Base-by-base conservation (phyloP, 1,284 basidiomycete genomes). In the Takashimella koratensis region DNA sequence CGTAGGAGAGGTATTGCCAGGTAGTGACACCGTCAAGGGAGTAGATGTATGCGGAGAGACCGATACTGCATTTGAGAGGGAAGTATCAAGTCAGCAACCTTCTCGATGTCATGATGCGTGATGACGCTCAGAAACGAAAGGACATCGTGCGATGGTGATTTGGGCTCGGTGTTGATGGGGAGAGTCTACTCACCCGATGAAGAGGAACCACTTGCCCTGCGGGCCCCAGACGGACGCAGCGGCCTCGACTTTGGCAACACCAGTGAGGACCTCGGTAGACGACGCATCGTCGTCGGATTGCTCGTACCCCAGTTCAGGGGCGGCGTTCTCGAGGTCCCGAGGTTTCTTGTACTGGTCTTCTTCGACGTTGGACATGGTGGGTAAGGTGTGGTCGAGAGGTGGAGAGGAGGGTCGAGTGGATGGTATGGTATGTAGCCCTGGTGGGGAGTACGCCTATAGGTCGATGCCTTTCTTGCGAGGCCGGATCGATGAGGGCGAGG, bases 31-130 rank as follows among this genome's bases (percentile, higher is more conserved):
- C 79, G 60, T 88, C 87, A 13, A 89, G 78, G 0, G 86, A 86
- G 71, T 88, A 89, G 59, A 87, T 84, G 71, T 88, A 89, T 2
- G 85, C 81, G 0, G 85, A 84, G 3, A 88, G 79, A 24, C 79
- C 85, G 53, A 88, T 76, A 47, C 85, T 86, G 45, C 2, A 6
- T 22, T 42, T 20, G 20, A 43, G n/a, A 24, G 5, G n/a, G 24
- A 39, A 1, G 16, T 43, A n/a, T 8, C 16, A 21, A n/a, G 13
- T 43, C 10, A n/a, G 30, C 8, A 8, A 8, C 30, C 44, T 11
- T 23, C 30, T 39, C n/a, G 10, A 39, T 10, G 8, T 39, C 30
- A 39, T 10, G 16, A n/a, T 43, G 42, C 20, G 21, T 43, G 21
- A 8, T n/a, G 16, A 43, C 19, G 20, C 20, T 43, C 20, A 43